Evolutionary conservation across 192 early-diverging fungal genomes (phyloP), one percentile per base, ranked within the genome.

Genomic region (Chytriomyces hyalinus): DNA sequence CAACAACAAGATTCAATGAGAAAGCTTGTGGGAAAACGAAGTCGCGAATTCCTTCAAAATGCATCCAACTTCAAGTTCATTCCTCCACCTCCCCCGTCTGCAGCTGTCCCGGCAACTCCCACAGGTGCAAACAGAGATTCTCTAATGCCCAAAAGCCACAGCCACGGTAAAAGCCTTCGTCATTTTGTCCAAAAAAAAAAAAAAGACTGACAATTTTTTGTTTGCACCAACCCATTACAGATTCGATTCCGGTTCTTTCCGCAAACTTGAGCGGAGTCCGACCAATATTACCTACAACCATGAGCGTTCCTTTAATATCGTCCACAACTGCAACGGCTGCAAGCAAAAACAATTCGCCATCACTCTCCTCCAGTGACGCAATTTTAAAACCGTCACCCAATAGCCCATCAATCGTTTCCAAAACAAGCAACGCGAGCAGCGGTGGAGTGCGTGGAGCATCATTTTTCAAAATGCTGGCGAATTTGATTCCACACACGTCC

Each of bases 361-460:
- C 53, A n/a, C 53, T 57, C 20, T n/a, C 53, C 20, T 57, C 53
- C 3, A 57, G 53, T 20, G 53, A 57, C 13, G 15, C 53, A 20
- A 20, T 57, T 20, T 57, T 20, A 57, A 20, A n/a, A 20, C n/a
- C 68, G 24, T 20, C 48, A 20, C 45, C 68, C 15, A 24, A 70
- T 22, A 53, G 26, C 15, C 68, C 68, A 17, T 44, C 68, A 2
- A 45, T 48, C 15, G 49, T 53, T 20, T 70, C 68, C 10, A 43
- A 49, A 20, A 11, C 47, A 15, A 44, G 26, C 4, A 24, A 20
- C 2, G 20, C 53, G 20, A 57, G 53, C 53, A 57, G 53, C 53
- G 68, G 68, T 13, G 68, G 68, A n/a, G 73, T 66, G 26, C 57
- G 61, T 17, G 60, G 45, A 17, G 64, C 49, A 24, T 75, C 73